Conservation (phyloP, 768 basidiomycete genomes). For the Suillus fuscotomentosus region DNA sequence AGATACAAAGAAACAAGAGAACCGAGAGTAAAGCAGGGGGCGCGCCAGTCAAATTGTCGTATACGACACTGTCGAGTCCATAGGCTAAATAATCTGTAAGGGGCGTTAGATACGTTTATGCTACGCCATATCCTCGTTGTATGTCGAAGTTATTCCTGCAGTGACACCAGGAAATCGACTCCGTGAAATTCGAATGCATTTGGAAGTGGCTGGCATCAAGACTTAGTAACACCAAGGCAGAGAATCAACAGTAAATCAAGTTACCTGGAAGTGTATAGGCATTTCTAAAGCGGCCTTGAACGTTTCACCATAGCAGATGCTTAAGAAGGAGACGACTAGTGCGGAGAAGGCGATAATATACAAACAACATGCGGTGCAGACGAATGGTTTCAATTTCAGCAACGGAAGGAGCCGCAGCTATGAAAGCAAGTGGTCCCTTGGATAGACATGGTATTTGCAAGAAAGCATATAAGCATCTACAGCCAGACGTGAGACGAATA, state of each 20-base stretch:
- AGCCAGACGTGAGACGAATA: slow-evolving; percentile 3
- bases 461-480: slow-evolving; percentile 57
- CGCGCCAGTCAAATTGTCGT: no score
- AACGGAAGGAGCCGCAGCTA: slow-evolving; percentile 31
- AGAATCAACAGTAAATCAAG: slow-evolving; percentile 6
- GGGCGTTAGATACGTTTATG: no score
- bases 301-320: slow-evolving; percentile 70
- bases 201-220: slow-evolving; percentile 58
- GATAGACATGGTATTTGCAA: slow-evolving; percentile 41
- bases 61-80: no score
- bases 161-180: slow-evolving; percentile 81
- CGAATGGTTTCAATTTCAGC: slow-evolving; percentile 37
- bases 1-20: no score
- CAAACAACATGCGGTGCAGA: slow-evolving; percentile 71
- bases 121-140: no score
- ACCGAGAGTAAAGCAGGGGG: no score
- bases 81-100: no score
- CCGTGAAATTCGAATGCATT: slow-evolving; percentile 97
- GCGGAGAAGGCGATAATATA: slow-evolving; percentile 78
- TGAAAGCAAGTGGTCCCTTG: slow-evolving; percentile 54
- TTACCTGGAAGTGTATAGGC: slow-evolving; percentile 83
- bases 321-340: slow-evolving; percentile 69
- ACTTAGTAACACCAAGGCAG: not conserved
- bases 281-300: slow-evolving; percentile 84
- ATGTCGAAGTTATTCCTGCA: no score